Base-by-base conservation (phyloP, 2,329 filamentous ascomycete species). In the Malbranchea cinnamomea region DNA sequence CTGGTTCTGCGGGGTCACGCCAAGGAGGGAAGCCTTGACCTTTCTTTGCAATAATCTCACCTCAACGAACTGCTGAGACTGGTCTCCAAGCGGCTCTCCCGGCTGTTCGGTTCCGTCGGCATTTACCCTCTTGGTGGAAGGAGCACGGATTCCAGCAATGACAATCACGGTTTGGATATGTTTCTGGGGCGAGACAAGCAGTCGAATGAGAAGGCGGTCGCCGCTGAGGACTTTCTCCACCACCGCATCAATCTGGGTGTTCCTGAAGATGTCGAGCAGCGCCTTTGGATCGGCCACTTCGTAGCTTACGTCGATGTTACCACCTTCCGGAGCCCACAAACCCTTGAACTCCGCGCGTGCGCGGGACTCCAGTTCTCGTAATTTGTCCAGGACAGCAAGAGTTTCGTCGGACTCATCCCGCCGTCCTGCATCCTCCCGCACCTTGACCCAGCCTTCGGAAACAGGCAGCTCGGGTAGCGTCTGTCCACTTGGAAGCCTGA, bases 191-290 rank as follows among this genome's bases (percentile, higher is more conserved):
- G 76, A 74, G 23, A 91, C 60, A 36, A 93, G 56, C 33, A 98
- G 65, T 33, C 89, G 77, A 31, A 87, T 70, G 36, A 94, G 77
- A 43, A 94, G 65, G 37, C 89, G 78, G 57, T 98, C 89, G 37
- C 87, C 89, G 38, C 79, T 84, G 35, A 95, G 67, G 25, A 98
- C 81, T 45, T 82, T 75, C 65, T 98, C 89, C 28, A 98, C 74
- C 33, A 95, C 70, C 50, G 76, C 79, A 40, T 92, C 78, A 11
- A 98, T 66, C 5, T 74, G 71, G 59, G 85, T 74, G 41, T 81
- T 83, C 62, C 92, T 93, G 69, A 79, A 79, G 43, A 81, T 63
- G 26, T 83, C 77, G 27, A 85, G 65, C 49, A 98, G 83, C 23
- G 59, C 58, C 45, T 81, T 73, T 8, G 81, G 67, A 45, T 85